phyloP scores from a whole-genome alignment of 2,329 filamentous ascomycete genomes.

The Aspergillus sp. region DNA sequence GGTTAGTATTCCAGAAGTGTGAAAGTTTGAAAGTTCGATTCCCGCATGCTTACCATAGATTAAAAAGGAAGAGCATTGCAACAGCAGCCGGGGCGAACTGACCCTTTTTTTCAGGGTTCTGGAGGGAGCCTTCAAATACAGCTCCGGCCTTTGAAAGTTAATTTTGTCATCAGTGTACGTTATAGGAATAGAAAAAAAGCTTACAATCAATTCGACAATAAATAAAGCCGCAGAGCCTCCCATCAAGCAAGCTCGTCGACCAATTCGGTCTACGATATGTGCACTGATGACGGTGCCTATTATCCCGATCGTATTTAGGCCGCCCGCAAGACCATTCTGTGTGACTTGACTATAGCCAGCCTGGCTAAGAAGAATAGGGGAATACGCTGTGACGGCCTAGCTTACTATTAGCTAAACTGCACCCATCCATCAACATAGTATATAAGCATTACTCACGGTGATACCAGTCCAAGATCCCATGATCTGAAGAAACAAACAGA shows the following conservation, averaged over 20 bases:
- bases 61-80: slow-evolving; percentile 41
- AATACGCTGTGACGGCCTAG: slow-evolving; percentile 31
- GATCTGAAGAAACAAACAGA: slow-evolving; percentile 40
- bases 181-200: slow-evolving; percentile 1
- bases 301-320: slow-evolving; percentile 46
- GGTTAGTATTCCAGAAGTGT: neutral
- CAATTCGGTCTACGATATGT: slow-evolving; percentile 44
- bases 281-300: slow-evolving; percentile 45
- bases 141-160: slow-evolving; percentile 27
- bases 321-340: slow-evolving; percentile 43
- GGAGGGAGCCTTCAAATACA: slow-evolving; percentile 36
- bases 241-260: slow-evolving; percentile 38
- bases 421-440: slow-evolving; percentile 20
- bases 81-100: slow-evolving; percentile 40
- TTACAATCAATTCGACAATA: slow-evolving; percentile 35
- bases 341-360: slow-evolving; percentile 31
- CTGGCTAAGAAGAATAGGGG: slow-evolving; percentile 20
- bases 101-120: slow-evolving; percentile 27
- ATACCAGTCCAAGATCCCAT: slow-evolving; percentile 41
- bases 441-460: slow-evolving; percentile 29
- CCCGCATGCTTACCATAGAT: slow-evolving; percentile 13
- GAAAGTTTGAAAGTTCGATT: neutral
- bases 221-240: slow-evolving; percentile 33
- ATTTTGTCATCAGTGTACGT: neutral
- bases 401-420: slow-evolving; percentile 14